A percentile compares a stretch with the other conserved stretches of the same genome.
Conservation (phyloP, 768 basidiomycete species). For the Mrakia blollopis region DNA sequence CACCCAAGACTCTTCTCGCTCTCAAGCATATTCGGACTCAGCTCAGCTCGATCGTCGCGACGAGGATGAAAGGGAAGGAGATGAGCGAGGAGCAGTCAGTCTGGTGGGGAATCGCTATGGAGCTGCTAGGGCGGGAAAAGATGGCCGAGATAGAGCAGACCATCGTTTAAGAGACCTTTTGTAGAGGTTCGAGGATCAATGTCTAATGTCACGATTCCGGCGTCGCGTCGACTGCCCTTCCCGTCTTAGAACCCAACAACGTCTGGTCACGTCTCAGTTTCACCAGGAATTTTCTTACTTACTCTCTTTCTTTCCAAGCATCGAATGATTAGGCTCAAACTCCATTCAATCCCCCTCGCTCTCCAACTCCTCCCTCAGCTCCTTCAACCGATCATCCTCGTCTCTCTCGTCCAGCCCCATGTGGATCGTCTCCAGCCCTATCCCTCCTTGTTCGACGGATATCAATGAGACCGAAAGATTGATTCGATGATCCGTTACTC, state of each 20-base stretch:
- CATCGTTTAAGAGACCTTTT: no score
- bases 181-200: no score
- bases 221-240: no score
- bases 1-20: conserved; percentile 69
- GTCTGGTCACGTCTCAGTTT: no score
- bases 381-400: conserved; percentile 1
- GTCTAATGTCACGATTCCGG: no score
- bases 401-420: background rate
- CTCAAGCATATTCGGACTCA: conserved; percentile 71
- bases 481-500: conserved; percentile 5
- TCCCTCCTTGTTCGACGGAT: background rate
- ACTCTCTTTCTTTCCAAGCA: no score
- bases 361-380: conserved; percentile 5
- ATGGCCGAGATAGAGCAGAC: background rate
- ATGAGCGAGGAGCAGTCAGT: conserved; percentile 56
- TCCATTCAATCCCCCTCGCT: background rate
- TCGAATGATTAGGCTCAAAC: no score
- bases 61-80: conserved; percentile 61
- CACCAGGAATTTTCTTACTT: no score
- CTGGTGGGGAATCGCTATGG: conserved; percentile 71
- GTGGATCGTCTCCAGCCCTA: conserved; percentile 3
- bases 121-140: conserved; percentile 37
- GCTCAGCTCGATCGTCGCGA: conserved; percentile 54
- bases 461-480: background rate
- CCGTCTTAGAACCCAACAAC: no score